Evolutionary conservation across 179 eudicot genomes (phyloP).

Genomic region (Nepenthes alata): DNA sequence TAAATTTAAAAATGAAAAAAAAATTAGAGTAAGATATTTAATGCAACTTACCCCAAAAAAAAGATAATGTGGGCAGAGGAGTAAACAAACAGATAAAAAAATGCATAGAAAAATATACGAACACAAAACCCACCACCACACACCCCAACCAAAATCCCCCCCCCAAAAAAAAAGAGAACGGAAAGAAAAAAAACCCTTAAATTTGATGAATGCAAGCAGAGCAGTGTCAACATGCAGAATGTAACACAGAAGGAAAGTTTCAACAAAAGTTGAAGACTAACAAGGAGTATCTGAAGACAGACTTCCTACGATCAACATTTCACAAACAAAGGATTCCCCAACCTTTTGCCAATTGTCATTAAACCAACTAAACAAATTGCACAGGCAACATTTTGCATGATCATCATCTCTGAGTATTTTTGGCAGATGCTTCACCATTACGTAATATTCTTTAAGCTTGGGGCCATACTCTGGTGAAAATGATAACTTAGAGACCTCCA

Average conservation of each 20-base stretch:
- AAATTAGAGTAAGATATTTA: too few relatives aligned
- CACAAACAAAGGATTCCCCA: background rate
- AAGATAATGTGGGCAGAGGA: too few relatives aligned
- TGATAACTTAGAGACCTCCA: slow-evolving; percentile 59
- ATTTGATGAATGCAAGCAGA: too few relatives aligned
- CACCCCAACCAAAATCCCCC: too few relatives aligned
- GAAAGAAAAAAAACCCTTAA: too few relatives aligned
- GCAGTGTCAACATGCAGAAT: background rate
- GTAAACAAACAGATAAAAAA: too few relatives aligned
- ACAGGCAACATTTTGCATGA: slow-evolving; percentile 28
- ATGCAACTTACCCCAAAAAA: too few relatives aligned
- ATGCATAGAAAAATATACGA: too few relatives aligned
- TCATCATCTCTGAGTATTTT: slow-evolving; percentile 31
- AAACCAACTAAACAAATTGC: slow-evolving; percentile 47
- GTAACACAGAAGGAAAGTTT: slow-evolving; percentile 4
- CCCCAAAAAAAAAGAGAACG: too few relatives aligned
- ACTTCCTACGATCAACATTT: too few relatives aligned
- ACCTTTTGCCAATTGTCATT: slow-evolving; percentile 75
- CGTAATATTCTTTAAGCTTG: slow-evolving; percentile 56
- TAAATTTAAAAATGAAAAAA: too few relatives aligned
- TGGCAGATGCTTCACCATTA: slow-evolving; percentile 63
- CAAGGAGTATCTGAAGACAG: background rate
- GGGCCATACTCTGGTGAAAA: slow-evolving; percentile 68
- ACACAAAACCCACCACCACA: too few relatives aligned
- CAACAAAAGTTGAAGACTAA: background rate